These are phyloP conservation scores for Elongisporangium undulatum DNA, from an alignment of 352 stramenopile genomes.

Conservation along the genomic window DNA sequence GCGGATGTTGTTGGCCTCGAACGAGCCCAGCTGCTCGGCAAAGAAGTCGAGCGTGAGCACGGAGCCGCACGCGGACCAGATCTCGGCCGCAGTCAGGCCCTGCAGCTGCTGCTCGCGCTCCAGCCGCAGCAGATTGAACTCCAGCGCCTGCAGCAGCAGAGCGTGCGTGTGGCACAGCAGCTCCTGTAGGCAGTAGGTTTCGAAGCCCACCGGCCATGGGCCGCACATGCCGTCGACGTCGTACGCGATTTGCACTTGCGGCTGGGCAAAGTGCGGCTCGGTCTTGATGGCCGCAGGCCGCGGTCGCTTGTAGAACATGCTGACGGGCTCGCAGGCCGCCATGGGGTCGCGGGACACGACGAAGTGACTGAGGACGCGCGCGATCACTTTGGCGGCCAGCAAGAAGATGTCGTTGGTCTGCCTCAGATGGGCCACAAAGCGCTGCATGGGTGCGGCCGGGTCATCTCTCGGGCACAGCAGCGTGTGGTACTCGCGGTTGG, in stretches of 20 bases:
- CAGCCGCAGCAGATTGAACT: constrained; percentile 63
- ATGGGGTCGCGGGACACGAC: constrained; percentile 46
- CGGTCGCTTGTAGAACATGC: constrained; percentile 89
- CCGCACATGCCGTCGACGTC: constrained; percentile 15
- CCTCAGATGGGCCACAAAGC: constrained; percentile 60
- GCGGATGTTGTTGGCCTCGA: constrained; percentile 96
- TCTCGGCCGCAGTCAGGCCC: constrained; percentile 45
- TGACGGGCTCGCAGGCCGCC: constrained; percentile 64
- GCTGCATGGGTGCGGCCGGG: constrained; percentile 54
- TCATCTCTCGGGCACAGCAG: constrained; percentile 71
- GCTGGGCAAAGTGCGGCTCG: neutral
- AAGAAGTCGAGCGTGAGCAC: constrained; percentile 86
- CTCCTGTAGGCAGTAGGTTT: constrained; percentile 51
- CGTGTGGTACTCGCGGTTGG: constrained; percentile 69
- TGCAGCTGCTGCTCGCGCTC: constrained; percentile 60
- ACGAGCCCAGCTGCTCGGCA: constrained; percentile 89
- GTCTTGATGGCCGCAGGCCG: constrained; percentile 38
- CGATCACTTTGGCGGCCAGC: constrained; percentile 83
- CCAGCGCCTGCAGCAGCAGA: constrained; percentile 52
- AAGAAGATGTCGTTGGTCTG: constrained; percentile 93
- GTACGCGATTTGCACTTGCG: neutral
- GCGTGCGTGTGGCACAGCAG: constrained; percentile 62
- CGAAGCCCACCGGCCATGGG: neutral
- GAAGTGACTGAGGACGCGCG: constrained; percentile 55
- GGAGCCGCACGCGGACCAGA: constrained; percentile 55